phyloP scores from a whole-genome alignment of 345 rosid genomes.

The Hibiscus tridactylites region DNA sequence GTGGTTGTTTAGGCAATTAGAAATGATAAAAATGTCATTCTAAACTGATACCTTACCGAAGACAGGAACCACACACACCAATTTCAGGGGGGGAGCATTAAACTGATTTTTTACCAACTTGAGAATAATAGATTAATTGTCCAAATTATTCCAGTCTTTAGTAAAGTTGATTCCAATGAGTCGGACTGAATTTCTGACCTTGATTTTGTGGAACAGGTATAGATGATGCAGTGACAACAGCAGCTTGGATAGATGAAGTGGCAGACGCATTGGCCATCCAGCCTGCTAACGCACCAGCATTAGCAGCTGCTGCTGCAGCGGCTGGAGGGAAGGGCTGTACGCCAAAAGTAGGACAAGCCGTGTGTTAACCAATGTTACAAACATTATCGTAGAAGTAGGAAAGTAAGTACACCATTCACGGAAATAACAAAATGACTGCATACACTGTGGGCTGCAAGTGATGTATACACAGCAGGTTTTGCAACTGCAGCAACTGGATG shows the following conservation, averaged over 20 bases:
- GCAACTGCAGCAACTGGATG: slow-evolving; percentile 15
- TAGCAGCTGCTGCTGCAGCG: slow-evolving; percentile 22
- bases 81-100: neutral
- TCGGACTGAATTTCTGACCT: slow-evolving; percentile 34
- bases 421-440: neutral
- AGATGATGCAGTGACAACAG: slow-evolving; percentile 75
- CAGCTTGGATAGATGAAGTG: slow-evolving; percentile 74
- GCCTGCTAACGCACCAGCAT: slow-evolving; percentile 64
- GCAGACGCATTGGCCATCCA: slow-evolving; percentile 81
- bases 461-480: slow-evolving; percentile 2
- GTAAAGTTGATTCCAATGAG: neutral
- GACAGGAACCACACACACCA: slow-evolving; percentile 4
- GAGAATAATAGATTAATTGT: neutral
- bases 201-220: slow-evolving; percentile 69
- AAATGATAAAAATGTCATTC: neutral
- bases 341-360: neutral
- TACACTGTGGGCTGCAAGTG: slow-evolving; percentile 2
- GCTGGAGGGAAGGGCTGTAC: neutral
- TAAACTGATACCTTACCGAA: neutral
- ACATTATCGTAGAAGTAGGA: neutral
- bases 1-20: neutral
- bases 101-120: neutral
- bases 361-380: neutral
- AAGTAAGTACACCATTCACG: neutral
- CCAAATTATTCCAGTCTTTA: neutral